A percentile compares a stretch with the other conserved stretches of the same genome.
These are phyloP conservation scores for Aspergillus sp. DNA, from an alignment of 2,329 filamentous ascomycete genomes.

Conservation along the genomic window DNA sequence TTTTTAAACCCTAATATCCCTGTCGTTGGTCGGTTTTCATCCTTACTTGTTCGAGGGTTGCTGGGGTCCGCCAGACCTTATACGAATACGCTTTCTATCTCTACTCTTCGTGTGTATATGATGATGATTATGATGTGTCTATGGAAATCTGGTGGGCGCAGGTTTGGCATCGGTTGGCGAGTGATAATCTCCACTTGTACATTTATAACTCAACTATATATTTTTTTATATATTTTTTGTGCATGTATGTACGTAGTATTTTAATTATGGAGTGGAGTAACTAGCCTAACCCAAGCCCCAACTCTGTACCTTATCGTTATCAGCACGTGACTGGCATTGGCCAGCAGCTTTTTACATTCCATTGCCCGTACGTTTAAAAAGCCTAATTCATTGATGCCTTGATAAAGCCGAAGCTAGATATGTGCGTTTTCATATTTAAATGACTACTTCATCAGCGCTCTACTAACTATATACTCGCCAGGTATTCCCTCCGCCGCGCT, in stretches of 20 bases:
- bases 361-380: background rate
- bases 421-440: background rate
- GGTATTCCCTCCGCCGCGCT: conserved; percentile 59
- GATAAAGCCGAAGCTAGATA: background rate
- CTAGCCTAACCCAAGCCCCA: background rate
- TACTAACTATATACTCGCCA: conserved; percentile 26
- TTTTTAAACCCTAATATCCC: background rate
- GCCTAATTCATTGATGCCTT: background rate
- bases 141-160: background rate
- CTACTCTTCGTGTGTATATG: background rate
- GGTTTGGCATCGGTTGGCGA: background rate
- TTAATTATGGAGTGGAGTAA: no score
- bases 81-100: conserved; percentile 10
- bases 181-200: background rate
- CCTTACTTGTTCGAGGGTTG: background rate
- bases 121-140: conserved; percentile 1
- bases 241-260: background rate
- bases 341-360: background rate
- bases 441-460: background rate
- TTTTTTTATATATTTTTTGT: background rate
- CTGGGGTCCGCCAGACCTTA: background rate
- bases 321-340: background rate
- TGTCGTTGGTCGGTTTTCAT: background rate
- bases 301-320: background rate
- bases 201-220: background rate